Conservation (phyloP, 2,329 filamentous ascomycete genomes). For the Xylaria sp. region DNA sequence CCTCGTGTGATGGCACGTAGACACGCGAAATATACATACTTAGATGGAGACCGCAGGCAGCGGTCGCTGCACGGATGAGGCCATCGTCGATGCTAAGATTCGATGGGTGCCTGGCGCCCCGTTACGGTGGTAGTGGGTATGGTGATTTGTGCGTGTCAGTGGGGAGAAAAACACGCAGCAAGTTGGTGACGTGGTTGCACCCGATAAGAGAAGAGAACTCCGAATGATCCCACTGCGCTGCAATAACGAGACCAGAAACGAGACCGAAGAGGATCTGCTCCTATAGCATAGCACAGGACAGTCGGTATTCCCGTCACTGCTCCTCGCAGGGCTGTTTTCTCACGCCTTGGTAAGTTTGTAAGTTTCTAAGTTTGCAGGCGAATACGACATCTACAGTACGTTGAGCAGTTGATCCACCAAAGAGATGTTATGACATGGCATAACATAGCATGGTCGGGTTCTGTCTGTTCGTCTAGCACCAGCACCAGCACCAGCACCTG, state of each 20-base stretch:
- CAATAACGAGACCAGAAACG: not conserved
- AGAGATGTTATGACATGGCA: not conserved
- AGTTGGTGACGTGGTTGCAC: constrained; percentile 39
- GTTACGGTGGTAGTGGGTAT: constrained; percentile 26
- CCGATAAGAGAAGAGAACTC: constrained; percentile 35
- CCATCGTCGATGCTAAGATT: constrained; percentile 33
- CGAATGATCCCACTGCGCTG: not conserved
- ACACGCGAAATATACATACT: constrained; percentile 1
- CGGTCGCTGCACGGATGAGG: constrained; percentile 30
- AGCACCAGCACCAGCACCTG: constrained; percentile 41
- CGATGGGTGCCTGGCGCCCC: constrained; percentile 31
- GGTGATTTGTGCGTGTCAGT: constrained; percentile 28
- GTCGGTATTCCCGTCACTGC: not conserved
- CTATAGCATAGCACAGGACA: not conserved
- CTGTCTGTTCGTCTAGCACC: not conserved
- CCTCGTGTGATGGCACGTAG: constrained; percentile 8
- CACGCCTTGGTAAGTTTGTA: constrained; percentile 6
- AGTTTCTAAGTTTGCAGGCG: not conserved
- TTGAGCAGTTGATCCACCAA: constrained; percentile 8
- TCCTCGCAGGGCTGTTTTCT: not conserved
- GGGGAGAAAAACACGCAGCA: constrained; percentile 30
- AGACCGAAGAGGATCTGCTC: not conserved
- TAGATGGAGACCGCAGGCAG: constrained; percentile 12
- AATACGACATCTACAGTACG: not conserved
- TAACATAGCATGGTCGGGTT: constrained; percentile 11